phyloP scores from a whole-genome alignment of 768 basidiomycete genomes.

The Pleurotus sapidus region DNA sequence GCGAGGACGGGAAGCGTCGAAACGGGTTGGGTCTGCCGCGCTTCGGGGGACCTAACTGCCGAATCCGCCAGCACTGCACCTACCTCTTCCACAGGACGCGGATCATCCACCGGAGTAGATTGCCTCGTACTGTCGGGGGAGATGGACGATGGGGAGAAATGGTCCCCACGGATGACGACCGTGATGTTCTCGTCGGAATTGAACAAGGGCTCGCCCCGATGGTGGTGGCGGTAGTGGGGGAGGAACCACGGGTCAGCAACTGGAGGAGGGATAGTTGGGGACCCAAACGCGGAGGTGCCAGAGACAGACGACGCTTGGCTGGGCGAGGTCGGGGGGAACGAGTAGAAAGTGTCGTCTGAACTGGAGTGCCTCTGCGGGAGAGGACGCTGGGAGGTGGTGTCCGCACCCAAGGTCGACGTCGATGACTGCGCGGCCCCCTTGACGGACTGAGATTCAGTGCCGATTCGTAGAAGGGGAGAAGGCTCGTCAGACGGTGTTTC shows the following conservation, averaged over 20 bases:
- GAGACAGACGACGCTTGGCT: not conserved
- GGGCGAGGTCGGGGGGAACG: constrained; percentile 2
- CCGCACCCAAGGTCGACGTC: not conserved
- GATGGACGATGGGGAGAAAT: not conserved
- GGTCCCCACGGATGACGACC: constrained; percentile 4
- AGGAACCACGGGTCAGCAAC: no score
- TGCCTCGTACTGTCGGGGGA: not conserved
- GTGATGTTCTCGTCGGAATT: constrained; percentile 7
- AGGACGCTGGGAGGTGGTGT: not conserved
- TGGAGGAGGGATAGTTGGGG: not conserved
- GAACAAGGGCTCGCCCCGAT: not conserved
- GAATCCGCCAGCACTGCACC: no score
- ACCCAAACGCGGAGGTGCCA: not conserved
- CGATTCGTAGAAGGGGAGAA: not conserved
- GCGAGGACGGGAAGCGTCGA: not conserved
- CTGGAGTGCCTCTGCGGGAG: not conserved
- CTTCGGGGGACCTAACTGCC: not conserved
- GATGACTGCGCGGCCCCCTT: not conserved
- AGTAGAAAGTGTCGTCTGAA: not conserved
- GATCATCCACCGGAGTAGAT: not conserved
- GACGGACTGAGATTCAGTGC: no score
- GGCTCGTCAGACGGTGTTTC: not conserved
- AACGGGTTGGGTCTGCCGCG: not conserved
- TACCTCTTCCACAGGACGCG: no score
- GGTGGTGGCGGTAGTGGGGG: not conserved